A percentile compares a stretch with the other conserved stretches of the same genome.
Conservation (phyloP, 805 yeast species). For the Ogataea minuta region DNA sequence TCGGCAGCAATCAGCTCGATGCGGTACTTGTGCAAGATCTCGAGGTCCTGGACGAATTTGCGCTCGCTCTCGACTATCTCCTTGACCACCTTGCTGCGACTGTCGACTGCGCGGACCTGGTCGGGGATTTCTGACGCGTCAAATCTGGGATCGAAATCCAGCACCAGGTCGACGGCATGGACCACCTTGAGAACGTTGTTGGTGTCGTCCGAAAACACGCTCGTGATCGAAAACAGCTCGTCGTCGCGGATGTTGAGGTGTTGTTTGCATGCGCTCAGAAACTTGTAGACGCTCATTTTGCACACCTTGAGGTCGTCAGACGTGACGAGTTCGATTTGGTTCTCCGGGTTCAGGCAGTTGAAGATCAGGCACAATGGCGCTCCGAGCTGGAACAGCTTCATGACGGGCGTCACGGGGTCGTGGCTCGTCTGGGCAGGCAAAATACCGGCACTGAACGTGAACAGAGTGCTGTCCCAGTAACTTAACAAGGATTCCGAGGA, state of each 20-base stretch:
- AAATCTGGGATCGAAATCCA: conserved; percentile 17
- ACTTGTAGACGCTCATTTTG: conserved; percentile 87
- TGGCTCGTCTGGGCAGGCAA: conserved; percentile 69
- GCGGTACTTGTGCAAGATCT: conserved; percentile 65
- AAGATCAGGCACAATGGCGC: conserved; percentile 85
- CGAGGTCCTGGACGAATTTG: conserved; percentile 88
- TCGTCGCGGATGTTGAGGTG: conserved; percentile 75
- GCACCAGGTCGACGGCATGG: conserved; percentile 58
- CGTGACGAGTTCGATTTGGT: conserved; percentile 54
- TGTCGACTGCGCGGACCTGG: conserved; percentile 42
- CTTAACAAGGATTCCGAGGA: conserved; percentile 20
- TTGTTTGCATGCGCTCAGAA: conserved; percentile 79
- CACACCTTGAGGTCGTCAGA: conserved; percentile 82
- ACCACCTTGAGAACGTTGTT: conserved; percentile 74
- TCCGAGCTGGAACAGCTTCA: conserved; percentile 88
- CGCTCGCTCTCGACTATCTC: conserved; percentile 90
- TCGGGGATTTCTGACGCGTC: conserved; percentile 19
- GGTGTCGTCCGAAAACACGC: conserved; percentile 81
- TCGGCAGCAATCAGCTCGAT: conserved; percentile 65
- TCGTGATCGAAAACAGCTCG: conserved; percentile 83
- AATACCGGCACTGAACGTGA: conserved; percentile 74
- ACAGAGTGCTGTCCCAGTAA: conserved; percentile 39
- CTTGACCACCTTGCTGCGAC: conserved; percentile 72
- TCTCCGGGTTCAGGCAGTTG: conserved; percentile 60
- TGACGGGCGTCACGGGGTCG: conserved; percentile 90